Conservation (phyloP, 2,329 filamentous ascomycete genomes). For the Plenodomus tracheiphilus region DNA sequence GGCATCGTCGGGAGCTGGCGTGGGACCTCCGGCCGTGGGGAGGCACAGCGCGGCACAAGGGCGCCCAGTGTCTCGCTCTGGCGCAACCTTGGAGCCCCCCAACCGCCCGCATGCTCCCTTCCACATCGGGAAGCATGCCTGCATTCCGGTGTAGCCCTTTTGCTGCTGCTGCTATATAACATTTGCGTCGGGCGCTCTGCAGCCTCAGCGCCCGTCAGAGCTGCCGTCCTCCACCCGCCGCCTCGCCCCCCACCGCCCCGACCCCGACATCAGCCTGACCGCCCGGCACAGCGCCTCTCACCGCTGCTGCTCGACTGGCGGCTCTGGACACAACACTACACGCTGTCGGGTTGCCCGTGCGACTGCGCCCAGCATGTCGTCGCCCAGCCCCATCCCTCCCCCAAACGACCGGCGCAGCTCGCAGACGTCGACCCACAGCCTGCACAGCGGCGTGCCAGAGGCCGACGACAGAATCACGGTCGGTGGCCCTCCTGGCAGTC, state of each 20-base stretch:
- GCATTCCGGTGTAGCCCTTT: constrained; percentile 19
- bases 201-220: constrained; percentile 8
- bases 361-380: too few species aligned
- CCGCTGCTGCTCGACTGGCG: too few species aligned
- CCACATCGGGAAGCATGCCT: constrained; percentile 20
- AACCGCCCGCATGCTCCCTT: constrained; percentile 17
- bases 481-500: constrained; percentile 44
- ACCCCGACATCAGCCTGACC: constrained; percentile 3
- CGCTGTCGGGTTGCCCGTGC: too few species aligned
- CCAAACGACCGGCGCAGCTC: constrained; percentile 42
- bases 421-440: constrained; percentile 37
- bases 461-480: constrained; percentile 29
- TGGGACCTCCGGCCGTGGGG: too few species aligned
- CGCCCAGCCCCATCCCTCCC: constrained; percentile 40
- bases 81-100: constrained; percentile 26
- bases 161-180: constrained; percentile 13
- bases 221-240: constrained; percentile 3
- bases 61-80: constrained; percentile 28
- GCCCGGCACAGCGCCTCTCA: too few species aligned
- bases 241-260: constrained; percentile 5
- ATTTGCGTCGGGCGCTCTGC: constrained; percentile 14
- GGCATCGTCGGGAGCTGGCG: too few species aligned
- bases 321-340: too few species aligned
- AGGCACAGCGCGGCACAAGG: too few species aligned
- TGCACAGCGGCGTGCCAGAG: constrained; percentile 28